Percentiles rank a stretch among this genome's conserved stretches.
phyloP scores from a whole-genome alignment of 768 basidiomycete genomes.

The Auricularia cornea region DNA sequence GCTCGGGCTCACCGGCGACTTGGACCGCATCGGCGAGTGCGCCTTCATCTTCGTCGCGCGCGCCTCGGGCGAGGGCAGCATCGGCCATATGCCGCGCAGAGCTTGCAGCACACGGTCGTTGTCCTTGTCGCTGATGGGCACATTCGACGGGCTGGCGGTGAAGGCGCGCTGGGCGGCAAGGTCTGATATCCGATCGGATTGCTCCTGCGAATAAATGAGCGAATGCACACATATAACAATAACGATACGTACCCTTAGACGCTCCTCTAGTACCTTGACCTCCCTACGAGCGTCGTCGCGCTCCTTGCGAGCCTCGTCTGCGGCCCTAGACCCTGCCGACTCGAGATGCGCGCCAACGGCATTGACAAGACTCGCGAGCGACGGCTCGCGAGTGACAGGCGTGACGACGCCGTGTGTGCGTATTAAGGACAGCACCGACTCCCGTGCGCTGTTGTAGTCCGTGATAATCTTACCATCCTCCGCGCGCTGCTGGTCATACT shows the following conservation, averaged over 20 bases:
- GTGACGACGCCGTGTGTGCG: slow-evolving; percentile 8
- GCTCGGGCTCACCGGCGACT: slow-evolving; percentile 33
- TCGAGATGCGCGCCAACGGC: slow-evolving; percentile 47
- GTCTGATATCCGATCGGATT: not conserved
- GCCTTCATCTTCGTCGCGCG: slow-evolving; percentile 52
- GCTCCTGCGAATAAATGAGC: slow-evolving; percentile 1
- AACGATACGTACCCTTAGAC: not conserved
- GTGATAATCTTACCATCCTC: slow-evolving; percentile 32
- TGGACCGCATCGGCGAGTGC: slow-evolving; percentile 12
- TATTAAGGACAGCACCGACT: slow-evolving; percentile 29
- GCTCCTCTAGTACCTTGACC: slow-evolving; percentile 31
- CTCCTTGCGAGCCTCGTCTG: slow-evolving; percentile 46
- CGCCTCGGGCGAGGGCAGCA: slow-evolving; percentile 77
- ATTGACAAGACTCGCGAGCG: slow-evolving; percentile 39
- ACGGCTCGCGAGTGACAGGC: slow-evolving; percentile 32
- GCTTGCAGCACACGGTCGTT: slow-evolving; percentile 15
- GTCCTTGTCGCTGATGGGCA: not conserved
- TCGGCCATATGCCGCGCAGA: slow-evolving; percentile 67
- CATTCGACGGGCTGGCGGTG: not conserved
- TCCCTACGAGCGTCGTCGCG: slow-evolving; percentile 42
- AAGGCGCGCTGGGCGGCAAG: not conserved
- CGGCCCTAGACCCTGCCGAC: slow-evolving; percentile 41
- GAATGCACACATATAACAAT: not conserved
- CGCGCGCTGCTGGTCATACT: slow-evolving; percentile 37
- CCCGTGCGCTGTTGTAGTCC: slow-evolving; percentile 45